phyloP scores from a whole-genome alignment of 202 grass and related monocot species.

The Miscanthus sacchariflorus region DNA sequence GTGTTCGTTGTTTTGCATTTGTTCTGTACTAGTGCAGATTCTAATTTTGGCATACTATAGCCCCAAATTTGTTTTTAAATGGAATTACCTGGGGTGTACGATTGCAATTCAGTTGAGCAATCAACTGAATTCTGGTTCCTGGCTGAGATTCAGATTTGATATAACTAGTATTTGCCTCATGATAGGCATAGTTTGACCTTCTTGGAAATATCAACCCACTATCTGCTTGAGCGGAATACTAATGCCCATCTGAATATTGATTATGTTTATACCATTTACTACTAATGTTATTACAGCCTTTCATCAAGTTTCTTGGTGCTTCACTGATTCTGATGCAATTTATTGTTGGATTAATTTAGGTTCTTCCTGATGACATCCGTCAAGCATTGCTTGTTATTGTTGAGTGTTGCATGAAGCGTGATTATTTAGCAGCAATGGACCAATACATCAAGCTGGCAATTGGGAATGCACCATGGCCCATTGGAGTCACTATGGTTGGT shows the following conservation, averaged over 20 bases:
- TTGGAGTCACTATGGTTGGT: slow-evolving; percentile 99
- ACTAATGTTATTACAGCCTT: slow-evolving; percentile 9
- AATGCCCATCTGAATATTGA: slow-evolving; percentile 30
- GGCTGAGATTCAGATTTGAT: not conserved
- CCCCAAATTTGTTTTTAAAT: slow-evolving; percentile 6
- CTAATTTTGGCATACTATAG: not conserved
- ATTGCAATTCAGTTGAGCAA: not conserved
- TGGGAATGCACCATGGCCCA: slow-evolving; percentile 97
- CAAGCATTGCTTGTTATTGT: slow-evolving; percentile 83
- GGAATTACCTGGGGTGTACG: not conserved
- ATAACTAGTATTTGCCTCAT: not conserved
- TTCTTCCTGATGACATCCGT: slow-evolving; percentile 91
- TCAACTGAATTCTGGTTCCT: slow-evolving; percentile 1
- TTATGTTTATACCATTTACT: not conserved
- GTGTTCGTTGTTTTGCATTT: slow-evolving; percentile 24
- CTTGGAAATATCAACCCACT: not conserved
- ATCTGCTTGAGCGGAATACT: not conserved
- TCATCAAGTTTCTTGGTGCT: not conserved
- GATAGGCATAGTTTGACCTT: not conserved
- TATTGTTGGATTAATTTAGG: slow-evolving; percentile 48
- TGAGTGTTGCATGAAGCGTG: slow-evolving; percentile 91
- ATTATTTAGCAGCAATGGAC: slow-evolving; percentile 98
- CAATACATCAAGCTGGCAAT: slow-evolving; percentile 95
- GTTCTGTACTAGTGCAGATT: not conserved
- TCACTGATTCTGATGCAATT: slow-evolving; percentile 13